Conservation (phyloP, 345 rosid species). For the Lepidium aucheri region DNA sequence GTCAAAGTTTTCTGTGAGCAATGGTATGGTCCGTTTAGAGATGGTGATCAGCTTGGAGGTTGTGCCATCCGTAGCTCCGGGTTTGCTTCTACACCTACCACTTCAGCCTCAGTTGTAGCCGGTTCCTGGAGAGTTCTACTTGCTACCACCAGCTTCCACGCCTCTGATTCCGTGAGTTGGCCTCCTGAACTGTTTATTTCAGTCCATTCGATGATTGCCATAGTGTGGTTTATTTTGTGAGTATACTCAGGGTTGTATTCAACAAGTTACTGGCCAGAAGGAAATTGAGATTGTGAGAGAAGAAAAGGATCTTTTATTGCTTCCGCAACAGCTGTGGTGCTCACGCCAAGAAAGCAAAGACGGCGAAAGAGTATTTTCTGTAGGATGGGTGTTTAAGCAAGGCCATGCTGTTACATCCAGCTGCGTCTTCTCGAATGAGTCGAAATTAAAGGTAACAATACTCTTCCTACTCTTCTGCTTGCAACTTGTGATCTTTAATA, state of each 20-base stretch:
- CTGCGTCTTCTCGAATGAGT: conserved; percentile 51
- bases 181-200: not conserved
- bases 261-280: conserved; percentile 39
- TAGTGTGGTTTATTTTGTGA: not conserved
- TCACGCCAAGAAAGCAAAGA: conserved; percentile 38
- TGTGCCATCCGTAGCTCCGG: conserved; percentile 73
- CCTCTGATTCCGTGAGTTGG: conserved; percentile 26
- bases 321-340: conserved; percentile 77
- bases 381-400: conserved; percentile 61
- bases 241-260: conserved; percentile 32
- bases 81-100: conserved; percentile 68
- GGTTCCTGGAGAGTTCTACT: conserved; percentile 55
- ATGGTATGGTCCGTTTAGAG: conserved; percentile 85
- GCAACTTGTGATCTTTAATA: not conserved
- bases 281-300: conserved; percentile 43
- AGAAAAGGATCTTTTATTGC: conserved; percentile 44
- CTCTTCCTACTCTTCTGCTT: not conserved
- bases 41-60: conserved; percentile 85
- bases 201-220: not conserved
- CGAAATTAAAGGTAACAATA: conserved; percentile 42
- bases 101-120: conserved; percentile 41
- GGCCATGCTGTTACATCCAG: conserved; percentile 51
- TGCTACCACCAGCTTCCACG: conserved; percentile 37
- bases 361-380: conserved; percentile 43
- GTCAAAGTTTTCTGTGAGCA: conserved; percentile 65